Base-by-base conservation (phyloP, 2,329 filamentous ascomycete genomes). In the Byssochlamys sp. region DNA sequence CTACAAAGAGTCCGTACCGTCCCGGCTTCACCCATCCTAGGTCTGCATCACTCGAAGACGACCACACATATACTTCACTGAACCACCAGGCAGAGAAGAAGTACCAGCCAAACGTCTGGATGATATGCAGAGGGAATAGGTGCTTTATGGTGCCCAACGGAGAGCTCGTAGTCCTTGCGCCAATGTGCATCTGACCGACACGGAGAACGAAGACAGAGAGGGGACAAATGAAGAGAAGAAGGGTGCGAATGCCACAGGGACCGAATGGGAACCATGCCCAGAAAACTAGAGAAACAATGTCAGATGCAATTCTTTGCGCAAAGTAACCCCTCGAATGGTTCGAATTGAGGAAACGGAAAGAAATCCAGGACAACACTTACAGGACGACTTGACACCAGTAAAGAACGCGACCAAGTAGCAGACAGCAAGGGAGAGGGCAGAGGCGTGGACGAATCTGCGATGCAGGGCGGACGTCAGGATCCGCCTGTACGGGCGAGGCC, bases 211-310 rank as follows among this genome's bases (percentile, higher is more conserved):
- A 89, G 63, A 96, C 81, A 57, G 84, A 78, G 59, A 96, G 82
- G 59, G 84, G 85, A 65, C 86, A 87, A 60, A 88, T 77, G 75
- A 91, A 92, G 62, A 96, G 82, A 61, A 90, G 80, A 14, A 86
- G 69, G 4, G 90, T 83, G 65, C 91, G 87, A 57, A 95, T 73
- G 59, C 89, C 90, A 51, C 87, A 84, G 57, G 81, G 80, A 55
- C 90, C 89, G 45, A 96, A 66, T 26, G 91, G 91, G 63, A 95
- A 90, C 88, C 89, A 92, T 65, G 85, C 79, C 91, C 90, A 96
- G 60, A 96, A 76, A 54, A 84, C 89, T 92, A 64, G 28, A 4
- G 49, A 19, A 19, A 35, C 50, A 48, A 51, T 49, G 31, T 54
- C 27, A 54, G 45, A 28, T 19, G 29, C 24, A n/a, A 52, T 19